Conservation (phyloP, 2,329 filamentous ascomycete genomes). For the Ceratocystis alfenasii region DNA sequence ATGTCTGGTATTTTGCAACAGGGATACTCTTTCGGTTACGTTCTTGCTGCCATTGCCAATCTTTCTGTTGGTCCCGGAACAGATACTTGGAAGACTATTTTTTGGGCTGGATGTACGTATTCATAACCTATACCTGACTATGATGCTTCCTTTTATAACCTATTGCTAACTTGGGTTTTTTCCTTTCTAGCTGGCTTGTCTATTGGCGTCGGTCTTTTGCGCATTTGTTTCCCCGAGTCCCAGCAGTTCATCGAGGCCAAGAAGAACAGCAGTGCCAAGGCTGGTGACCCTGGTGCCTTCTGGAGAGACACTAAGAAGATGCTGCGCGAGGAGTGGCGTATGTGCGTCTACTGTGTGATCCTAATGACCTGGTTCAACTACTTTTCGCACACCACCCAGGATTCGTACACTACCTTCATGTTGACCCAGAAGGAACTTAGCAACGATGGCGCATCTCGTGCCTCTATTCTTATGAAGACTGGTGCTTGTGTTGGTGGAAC, state of each 20-base stretch:
- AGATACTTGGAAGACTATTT: slow-evolving; percentile 62
- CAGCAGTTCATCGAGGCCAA: slow-evolving; percentile 62
- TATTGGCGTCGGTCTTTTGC: slow-evolving; percentile 55
- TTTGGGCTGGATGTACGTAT: slow-evolving; percentile 50
- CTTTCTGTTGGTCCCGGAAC: slow-evolving; percentile 54
- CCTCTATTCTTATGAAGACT: slow-evolving; percentile 69
- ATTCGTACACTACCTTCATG: slow-evolving; percentile 75
- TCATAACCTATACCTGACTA: slow-evolving; percentile 11
- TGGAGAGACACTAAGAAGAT: slow-evolving; percentile 58
- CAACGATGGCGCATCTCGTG: slow-evolving; percentile 53
- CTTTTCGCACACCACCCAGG: slow-evolving; percentile 69
- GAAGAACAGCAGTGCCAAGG: slow-evolving; percentile 33
- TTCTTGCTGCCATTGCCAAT: slow-evolving; percentile 64
- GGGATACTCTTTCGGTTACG: slow-evolving; percentile 69
- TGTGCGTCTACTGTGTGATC: slow-evolving; percentile 65
- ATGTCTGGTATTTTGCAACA: slow-evolving; percentile 68
- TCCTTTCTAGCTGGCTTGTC: slow-evolving; percentile 45
- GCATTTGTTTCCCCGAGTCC: slow-evolving; percentile 60
- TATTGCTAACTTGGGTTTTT: slow-evolving; percentile 14
- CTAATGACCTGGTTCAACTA: slow-evolving; percentile 68
- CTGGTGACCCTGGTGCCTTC: slow-evolving; percentile 36
- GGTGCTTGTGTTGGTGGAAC: slow-evolving; percentile 64
- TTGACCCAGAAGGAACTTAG: slow-evolving; percentile 56
- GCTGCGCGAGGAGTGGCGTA: slow-evolving; percentile 59
- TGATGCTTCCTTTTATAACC: not conserved